A percentile compares a stretch with the other conserved stretches of the same genome.
Evolutionary conservation across 2,329 filamentous ascomycete genomes (phyloP).

Genomic region (Alternaria ventricosa): DNA sequence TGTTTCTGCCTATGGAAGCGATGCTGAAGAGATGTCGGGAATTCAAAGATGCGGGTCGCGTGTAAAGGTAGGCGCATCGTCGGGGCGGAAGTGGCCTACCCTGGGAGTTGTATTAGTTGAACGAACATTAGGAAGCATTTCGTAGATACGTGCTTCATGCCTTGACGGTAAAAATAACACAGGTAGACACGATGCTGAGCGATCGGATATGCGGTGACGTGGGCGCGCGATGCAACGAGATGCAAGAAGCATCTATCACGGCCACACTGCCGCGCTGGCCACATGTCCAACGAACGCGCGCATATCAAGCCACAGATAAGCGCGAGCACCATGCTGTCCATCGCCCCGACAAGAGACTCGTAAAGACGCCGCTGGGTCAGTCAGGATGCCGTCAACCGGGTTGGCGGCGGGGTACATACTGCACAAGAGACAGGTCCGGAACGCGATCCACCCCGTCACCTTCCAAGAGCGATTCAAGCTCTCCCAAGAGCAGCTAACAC

Average conservation of each 20-base stretch:
- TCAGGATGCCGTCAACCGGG: not conserved
- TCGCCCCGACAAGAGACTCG: not conserved
- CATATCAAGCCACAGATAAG: not conserved
- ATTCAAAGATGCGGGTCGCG: no score
- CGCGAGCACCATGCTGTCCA: not conserved
- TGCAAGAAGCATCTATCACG: not conserved
- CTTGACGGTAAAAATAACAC: no score
- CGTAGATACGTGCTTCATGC: no score
- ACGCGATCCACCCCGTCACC: not conserved
- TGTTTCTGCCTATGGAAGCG: no score
- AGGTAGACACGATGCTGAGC: no score
- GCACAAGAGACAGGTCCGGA: not conserved
- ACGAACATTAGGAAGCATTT: no score
- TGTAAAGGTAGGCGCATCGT: no score
- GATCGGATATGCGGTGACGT: not conserved
- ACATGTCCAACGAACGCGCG: not conserved
- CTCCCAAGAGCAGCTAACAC: constrained; percentile 4
- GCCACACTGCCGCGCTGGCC: not conserved
- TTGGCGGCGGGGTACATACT: not conserved
- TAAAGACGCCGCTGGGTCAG: not conserved
- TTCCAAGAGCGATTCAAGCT: constrained; percentile 20
- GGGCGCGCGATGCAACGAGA: not conserved
- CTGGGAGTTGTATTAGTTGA: no score
- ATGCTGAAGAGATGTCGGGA: no score
- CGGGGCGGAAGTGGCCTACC: no score